Conservation (phyloP, 495 filamentous ascomycete genomes). For the Penicillium herquei region DNA sequence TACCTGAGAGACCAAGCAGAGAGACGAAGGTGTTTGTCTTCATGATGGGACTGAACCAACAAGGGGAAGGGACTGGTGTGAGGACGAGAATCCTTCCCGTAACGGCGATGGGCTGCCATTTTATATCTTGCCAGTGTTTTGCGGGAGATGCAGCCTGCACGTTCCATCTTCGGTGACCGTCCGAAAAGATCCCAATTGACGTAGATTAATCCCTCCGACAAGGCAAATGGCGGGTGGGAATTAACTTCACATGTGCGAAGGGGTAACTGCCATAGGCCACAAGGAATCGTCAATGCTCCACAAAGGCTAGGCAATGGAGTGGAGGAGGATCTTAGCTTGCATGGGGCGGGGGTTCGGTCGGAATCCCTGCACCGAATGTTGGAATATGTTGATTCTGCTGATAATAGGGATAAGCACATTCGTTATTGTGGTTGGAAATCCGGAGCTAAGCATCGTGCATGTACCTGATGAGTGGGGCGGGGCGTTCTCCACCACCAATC, state of each 20-base stretch:
- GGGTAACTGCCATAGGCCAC: slow-evolving; percentile 5
- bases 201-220: background rate
- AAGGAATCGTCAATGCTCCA: background rate
- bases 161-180: too few species aligned
- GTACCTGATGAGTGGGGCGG: background rate
- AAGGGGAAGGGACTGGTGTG: background rate
- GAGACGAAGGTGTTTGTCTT: slow-evolving; percentile 25
- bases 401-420: background rate
- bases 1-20: slow-evolving; percentile 24
- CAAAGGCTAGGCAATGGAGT: background rate
- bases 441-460: background rate
- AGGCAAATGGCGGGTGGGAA: slow-evolving; percentile 5
- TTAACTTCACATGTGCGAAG: slow-evolving; percentile 6
- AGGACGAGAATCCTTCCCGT: slow-evolving; percentile 15
- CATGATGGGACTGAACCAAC: slow-evolving; percentile 9
- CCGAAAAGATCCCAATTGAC: too few species aligned
- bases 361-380: background rate
- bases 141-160: background rate
- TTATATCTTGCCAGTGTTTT: slow-evolving; percentile 7
- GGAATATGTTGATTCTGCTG: background rate
- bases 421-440: background rate
- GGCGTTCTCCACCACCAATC: slow-evolving; percentile 1
- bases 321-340: background rate
- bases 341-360: background rate
- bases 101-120: background rate